These are phyloP conservation scores for Neospora caninum DNA, from an alignment of 169 alveolate genomes.

Conservation along the genomic window DNA sequence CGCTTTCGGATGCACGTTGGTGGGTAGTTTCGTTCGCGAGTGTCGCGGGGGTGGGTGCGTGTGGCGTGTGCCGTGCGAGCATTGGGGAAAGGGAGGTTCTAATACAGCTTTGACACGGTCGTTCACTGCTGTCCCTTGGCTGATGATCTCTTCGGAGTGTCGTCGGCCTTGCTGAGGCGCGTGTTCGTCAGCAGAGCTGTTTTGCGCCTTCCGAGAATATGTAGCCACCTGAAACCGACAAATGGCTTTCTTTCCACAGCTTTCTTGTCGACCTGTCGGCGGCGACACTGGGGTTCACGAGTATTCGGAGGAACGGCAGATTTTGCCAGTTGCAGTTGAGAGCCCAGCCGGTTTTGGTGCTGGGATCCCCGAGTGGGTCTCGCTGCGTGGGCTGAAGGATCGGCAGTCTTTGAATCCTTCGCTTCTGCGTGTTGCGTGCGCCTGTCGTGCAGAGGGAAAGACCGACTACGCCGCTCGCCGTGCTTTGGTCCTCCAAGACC, in stretches of 20 bases:
- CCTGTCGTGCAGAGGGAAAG: constrained; percentile 94
- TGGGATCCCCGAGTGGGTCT: not conserved
- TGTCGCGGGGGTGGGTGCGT: too few relatives aligned
- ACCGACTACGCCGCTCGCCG: constrained; percentile 99
- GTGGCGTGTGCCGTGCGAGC: too few relatives aligned
- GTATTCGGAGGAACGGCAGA: not conserved
- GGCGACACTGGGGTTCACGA: not conserved
- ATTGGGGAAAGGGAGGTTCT: constrained; percentile 32
- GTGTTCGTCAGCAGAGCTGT: not conserved
- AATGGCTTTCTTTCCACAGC: not conserved
- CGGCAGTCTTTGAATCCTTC: too few relatives aligned
- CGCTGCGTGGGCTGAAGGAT: not conserved
- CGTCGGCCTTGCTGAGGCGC: not conserved
- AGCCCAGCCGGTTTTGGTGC: too few relatives aligned
- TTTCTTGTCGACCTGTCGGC: constrained; percentile 35
- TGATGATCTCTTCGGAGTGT: not conserved
- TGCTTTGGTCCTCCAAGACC: constrained; percentile 96
- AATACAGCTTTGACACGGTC: constrained; percentile 8
- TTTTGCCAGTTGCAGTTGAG: too few relatives aligned
- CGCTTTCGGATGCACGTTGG: too few relatives aligned
- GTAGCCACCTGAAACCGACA: constrained; percentile 25
- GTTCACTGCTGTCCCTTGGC: not conserved
- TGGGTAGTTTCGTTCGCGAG: too few relatives aligned
- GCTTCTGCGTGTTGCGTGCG: not conserved
- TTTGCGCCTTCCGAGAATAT: constrained; percentile 39